Conservation (phyloP, 805 yeast genomes). For the Candida ortonii region DNA sequence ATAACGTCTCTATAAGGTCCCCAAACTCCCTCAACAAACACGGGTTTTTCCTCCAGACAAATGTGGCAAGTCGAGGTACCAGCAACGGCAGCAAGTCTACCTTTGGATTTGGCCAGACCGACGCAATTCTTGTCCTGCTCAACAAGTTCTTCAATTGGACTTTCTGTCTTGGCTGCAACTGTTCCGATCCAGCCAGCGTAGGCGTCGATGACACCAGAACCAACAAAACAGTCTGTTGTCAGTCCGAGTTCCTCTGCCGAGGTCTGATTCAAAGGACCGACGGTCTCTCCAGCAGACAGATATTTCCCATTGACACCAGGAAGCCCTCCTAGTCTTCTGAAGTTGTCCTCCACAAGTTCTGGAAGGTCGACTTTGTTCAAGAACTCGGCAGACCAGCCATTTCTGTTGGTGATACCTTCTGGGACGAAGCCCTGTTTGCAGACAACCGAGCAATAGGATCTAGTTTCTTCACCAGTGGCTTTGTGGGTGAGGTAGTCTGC, state of each 20-base stretch:
- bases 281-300: slow-evolving; percentile 84
- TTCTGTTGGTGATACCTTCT: slow-evolving; percentile 83
- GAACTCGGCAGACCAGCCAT: slow-evolving; percentile 90
- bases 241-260: slow-evolving; percentile 86
- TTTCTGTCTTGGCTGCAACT: slow-evolving; percentile 83
- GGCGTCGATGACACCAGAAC: slow-evolving; percentile 95
- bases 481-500: slow-evolving; percentile 89
- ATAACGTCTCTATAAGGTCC: slow-evolving; percentile 95
- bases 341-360: slow-evolving; percentile 76
- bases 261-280: slow-evolving; percentile 63
- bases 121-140: slow-evolving; percentile 44
- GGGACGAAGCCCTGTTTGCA: slow-evolving; percentile 97
- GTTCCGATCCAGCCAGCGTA: slow-evolving; percentile 99
- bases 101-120: slow-evolving; percentile 62
- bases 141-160: slow-evolving; percentile 47
- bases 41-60: slow-evolving; percentile 76
- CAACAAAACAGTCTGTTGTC: slow-evolving; percentile 76
- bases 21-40: slow-evolving; percentile 97
- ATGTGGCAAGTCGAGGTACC: slow-evolving; percentile 98
- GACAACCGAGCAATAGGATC: slow-evolving; percentile 86
- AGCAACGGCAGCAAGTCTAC: slow-evolving; percentile 95
- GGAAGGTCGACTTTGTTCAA: slow-evolving; percentile 63
- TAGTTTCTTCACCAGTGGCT: slow-evolving; percentile 83
- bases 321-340: slow-evolving; percentile 78
- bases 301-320: slow-evolving; percentile 69